phyloP scores from a whole-genome alignment of 2,329 filamentous ascomycete genomes.

The Aureobasidium leucospermi region DNA sequence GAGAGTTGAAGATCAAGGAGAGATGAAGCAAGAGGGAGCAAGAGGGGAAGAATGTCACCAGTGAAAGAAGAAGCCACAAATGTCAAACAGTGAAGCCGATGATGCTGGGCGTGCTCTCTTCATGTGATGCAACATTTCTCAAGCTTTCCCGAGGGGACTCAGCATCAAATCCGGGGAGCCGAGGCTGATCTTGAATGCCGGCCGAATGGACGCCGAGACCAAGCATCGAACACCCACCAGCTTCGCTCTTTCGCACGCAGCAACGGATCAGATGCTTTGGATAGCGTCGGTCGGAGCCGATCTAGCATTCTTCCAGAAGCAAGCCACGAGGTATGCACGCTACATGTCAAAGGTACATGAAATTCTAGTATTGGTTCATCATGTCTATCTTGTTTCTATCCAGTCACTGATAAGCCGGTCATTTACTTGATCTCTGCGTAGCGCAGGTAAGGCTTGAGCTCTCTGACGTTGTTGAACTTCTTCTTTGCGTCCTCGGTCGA shows the following conservation, averaged over 20 bases:
- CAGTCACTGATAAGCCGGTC: neutral
- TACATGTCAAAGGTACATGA: neutral
- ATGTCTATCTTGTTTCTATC: neutral
- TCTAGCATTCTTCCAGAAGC: neutral
- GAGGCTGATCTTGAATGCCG: slow-evolving; percentile 1
- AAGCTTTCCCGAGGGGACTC: neutral
- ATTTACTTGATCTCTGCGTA: slow-evolving; percentile 47
- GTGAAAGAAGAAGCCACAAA: neutral
- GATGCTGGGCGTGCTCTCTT: neutral
- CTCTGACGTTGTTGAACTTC: slow-evolving; percentile 59
- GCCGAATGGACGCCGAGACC: slow-evolving; percentile 9
- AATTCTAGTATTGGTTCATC: neutral
- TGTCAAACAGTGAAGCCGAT: neutral
- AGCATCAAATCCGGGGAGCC: neutral
- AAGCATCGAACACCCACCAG: neutral
- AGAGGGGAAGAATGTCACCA: neutral
- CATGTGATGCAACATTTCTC: slow-evolving; percentile 12
- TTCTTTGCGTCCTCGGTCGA: slow-evolving; percentile 78
- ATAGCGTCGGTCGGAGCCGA: neutral
- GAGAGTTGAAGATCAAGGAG: neutral
- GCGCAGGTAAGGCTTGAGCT: slow-evolving; percentile 62
- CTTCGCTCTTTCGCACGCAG: neutral
- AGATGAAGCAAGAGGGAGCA: neutral
- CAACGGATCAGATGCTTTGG: neutral
- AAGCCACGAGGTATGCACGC: neutral